Conservation (phyloP, 176 grass and related monocot genomes). For the Zizania latifolia region DNA sequence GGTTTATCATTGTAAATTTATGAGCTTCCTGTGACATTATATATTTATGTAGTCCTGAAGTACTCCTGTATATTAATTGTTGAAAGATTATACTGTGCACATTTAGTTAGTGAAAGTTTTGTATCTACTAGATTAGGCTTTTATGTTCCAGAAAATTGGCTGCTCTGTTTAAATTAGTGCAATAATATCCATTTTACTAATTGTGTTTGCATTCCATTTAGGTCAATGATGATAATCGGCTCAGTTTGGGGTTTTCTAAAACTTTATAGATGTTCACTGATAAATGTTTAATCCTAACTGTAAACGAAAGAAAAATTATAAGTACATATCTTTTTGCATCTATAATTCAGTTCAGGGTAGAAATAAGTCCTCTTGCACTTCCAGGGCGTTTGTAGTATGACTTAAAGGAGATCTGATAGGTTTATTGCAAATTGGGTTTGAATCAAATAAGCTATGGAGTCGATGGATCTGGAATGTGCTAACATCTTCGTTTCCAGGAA, state of each 20-base stretch:
- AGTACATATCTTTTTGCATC: not conserved
- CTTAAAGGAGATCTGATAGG: not conserved
- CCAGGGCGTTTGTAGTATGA: not conserved
- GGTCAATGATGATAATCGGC: not conserved
- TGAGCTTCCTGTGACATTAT: not conserved
- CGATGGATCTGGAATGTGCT: not conserved
- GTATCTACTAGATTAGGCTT: not conserved
- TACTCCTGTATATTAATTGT: too few relatives aligned
- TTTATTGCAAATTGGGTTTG: not conserved
- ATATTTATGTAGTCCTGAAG: not conserved
- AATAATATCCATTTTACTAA: not conserved
- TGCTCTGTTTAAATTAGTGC: not conserved
- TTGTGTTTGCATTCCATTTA: not conserved
- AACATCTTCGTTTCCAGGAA: not conserved
- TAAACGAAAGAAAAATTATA: not conserved
- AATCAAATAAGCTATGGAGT: not conserved
- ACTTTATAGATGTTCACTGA: not conserved
- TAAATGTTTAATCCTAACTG: not conserved
- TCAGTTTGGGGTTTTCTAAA: not conserved
- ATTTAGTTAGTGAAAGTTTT: not conserved
- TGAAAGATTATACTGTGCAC: not conserved
- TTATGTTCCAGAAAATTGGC: not conserved
- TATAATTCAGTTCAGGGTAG: not conserved
- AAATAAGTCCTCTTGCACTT: not conserved
- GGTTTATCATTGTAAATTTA: not conserved